Percentiles rank a stretch among this genome's conserved stretches.
These are phyloP conservation scores for Botryotinia globosa DNA, from an alignment of 2,329 filamentous ascomycete genomes.

Conservation along the genomic window DNA sequence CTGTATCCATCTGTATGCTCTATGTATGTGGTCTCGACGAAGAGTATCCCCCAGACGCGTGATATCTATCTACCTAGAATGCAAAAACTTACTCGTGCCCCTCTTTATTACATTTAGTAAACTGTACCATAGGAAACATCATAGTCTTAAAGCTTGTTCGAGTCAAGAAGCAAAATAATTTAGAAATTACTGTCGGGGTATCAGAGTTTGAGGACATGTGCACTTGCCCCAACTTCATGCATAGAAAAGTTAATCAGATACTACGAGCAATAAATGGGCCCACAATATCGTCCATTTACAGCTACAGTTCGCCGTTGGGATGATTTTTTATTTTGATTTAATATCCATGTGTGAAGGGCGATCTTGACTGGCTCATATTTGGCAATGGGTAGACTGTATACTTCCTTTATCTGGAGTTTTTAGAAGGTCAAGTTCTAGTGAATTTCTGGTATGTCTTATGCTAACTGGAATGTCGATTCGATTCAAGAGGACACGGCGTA, in stretches of 20 bases:
- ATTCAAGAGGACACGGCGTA: not conserved
- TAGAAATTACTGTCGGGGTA: too few species aligned
- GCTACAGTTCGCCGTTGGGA: not conserved
- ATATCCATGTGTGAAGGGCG: not conserved
- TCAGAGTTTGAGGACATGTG: not conserved
- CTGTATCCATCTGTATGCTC: not conserved
- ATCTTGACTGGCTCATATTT: not conserved
- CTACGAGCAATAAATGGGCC: rapidly evolving
- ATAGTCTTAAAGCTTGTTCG: not conserved
- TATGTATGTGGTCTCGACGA: not conserved
- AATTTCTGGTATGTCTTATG: rapidly evolving
- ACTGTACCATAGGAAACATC: not conserved
- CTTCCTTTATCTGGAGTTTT: not conserved
- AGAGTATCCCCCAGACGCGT: not conserved
- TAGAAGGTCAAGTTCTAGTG: not conserved
- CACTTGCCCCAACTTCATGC: not conserved
- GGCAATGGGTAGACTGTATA: not conserved
- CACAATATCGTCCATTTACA: not conserved
- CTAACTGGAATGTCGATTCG: not conserved
- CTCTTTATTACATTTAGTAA: rapidly evolving
- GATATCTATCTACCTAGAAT: not conserved
- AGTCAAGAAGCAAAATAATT: not conserved
- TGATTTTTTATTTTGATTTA: not conserved
- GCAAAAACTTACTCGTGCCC: not conserved
- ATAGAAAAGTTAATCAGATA: not conserved